Evolutionary conservation across 768 basidiomycete species (phyloP).

Genomic region (Phanerodontia chrysosporium): DNA sequence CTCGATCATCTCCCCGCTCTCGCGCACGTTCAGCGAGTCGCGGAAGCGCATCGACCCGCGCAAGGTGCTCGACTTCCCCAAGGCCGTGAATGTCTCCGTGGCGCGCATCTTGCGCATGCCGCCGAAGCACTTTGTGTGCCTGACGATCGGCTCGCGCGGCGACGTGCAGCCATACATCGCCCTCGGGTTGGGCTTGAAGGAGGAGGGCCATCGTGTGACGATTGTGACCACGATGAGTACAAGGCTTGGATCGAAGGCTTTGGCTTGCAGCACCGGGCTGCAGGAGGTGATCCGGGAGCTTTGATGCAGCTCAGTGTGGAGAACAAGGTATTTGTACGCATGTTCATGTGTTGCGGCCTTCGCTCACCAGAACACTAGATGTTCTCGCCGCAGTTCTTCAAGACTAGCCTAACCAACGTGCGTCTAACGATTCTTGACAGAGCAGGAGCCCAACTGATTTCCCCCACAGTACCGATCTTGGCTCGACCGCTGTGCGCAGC

Average conservation of each 20-base stretch:
- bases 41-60: conserved; percentile 28
- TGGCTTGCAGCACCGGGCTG: conserved; percentile 53
- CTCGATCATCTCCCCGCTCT: conserved; percentile 42
- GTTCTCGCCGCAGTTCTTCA: conserved; percentile 73
- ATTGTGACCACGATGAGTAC: conserved; percentile 48
- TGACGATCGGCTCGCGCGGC: conserved; percentile 62
- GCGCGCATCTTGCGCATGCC: conserved; percentile 28
- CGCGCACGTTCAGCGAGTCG: conserved; percentile 34
- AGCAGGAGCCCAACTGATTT: neutral
- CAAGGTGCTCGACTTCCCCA: conserved; percentile 32
- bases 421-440: conserved; percentile 16
- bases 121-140: conserved; percentile 52
- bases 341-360: no score
- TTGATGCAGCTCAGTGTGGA: conserved; percentile 61
- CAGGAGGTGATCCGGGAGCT: conserved; percentile 66
- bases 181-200: conserved; percentile 34
- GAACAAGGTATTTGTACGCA: conserved; percentile 34
- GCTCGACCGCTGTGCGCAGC: conserved; percentile 52
- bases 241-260: conserved; percentile 57
- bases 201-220: conserved; percentile 41
- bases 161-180: conserved; percentile 51
- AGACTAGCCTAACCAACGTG: conserved; percentile 51
- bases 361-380: conserved; percentile 35
- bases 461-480: conserved; percentile 50
- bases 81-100: conserved; percentile 44